phyloP scores from a whole-genome alignment of 495 filamentous ascomycete species.

The Trichoderma erinaceum region DNA sequence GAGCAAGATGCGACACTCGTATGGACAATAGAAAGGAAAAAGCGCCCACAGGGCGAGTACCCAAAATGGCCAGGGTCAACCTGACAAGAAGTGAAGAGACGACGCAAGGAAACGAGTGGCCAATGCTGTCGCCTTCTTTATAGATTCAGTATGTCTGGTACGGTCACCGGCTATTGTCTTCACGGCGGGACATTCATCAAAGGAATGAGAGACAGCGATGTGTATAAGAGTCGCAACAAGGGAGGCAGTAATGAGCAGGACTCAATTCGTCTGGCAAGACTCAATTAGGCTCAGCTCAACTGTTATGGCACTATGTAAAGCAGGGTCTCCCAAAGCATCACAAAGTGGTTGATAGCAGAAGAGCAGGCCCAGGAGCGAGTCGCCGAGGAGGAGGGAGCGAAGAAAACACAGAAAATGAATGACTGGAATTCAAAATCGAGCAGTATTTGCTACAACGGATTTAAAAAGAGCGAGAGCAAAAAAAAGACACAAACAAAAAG shows the following conservation, averaged over 20 bases:
- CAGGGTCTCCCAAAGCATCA: conserved; percentile 5
- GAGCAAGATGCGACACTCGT: background rate
- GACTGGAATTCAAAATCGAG: background rate
- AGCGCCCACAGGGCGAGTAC: conserved; percentile 20
- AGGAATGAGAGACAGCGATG: background rate
- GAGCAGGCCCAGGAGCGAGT: background rate
- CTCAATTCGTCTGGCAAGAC: background rate
- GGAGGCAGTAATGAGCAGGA: background rate
- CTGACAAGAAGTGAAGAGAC: conserved; percentile 40
- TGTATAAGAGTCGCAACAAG: background rate
- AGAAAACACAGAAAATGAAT: conserved; percentile 4
- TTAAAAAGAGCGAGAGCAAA: background rate
- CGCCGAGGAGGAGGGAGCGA: background rate
- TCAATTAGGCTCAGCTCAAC: background rate
- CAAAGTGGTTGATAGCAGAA: background rate
- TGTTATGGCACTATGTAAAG: background rate
- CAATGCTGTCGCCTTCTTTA: background rate
- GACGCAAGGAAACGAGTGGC: background rate
- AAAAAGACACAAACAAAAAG: background rate
- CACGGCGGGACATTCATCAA: conserved; percentile 5
- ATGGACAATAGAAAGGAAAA: conserved; percentile 17
- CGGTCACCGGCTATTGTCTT: background rate
- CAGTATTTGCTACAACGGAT: background rate
- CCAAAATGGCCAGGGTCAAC: conserved; percentile 45
- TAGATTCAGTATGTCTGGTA: background rate